phyloP scores from a whole-genome alignment of 179 eudicot genomes.

The Silene noctiflora region DNA sequence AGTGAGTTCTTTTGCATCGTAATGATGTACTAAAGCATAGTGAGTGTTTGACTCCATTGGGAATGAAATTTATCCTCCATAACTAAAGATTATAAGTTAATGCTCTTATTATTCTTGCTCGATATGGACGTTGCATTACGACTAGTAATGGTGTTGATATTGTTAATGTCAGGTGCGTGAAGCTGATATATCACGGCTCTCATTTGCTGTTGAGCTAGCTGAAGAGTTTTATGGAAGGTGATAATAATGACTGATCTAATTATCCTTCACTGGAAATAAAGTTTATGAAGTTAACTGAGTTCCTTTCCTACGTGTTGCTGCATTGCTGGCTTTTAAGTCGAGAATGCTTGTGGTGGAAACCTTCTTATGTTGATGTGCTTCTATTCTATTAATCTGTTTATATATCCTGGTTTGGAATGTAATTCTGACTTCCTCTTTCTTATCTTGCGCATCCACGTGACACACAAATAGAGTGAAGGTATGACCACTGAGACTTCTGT shows the following conservation, averaged over 20 bases:
- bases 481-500: constrained; percentile 19
- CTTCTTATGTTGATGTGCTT: neutral
- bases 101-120: neutral
- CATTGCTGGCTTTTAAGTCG: no score
- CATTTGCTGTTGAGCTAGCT: constrained; percentile 99
- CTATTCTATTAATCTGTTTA: neutral
- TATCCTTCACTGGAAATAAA: neutral
- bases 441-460: constrained; percentile 21
- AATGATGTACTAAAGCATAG: no score
- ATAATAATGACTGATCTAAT: constrained; percentile 12
- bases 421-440: constrained; percentile 33
- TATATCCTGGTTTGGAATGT: constrained; percentile 10
- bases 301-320: no score
- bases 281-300: neutral
- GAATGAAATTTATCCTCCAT: neutral
- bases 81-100: neutral
- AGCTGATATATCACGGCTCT: constrained; percentile 93
- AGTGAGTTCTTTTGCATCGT: no score
- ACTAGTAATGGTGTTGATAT: neutral
- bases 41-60: no score
- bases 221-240: constrained; percentile 98
- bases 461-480: constrained; percentile 79
- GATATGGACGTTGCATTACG: neutral
- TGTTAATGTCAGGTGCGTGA: constrained; percentile 66
- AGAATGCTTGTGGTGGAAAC: neutral